phyloP scores from a whole-genome alignment of 805 yeast species.

The Yamadazyma akitaensis region DNA sequence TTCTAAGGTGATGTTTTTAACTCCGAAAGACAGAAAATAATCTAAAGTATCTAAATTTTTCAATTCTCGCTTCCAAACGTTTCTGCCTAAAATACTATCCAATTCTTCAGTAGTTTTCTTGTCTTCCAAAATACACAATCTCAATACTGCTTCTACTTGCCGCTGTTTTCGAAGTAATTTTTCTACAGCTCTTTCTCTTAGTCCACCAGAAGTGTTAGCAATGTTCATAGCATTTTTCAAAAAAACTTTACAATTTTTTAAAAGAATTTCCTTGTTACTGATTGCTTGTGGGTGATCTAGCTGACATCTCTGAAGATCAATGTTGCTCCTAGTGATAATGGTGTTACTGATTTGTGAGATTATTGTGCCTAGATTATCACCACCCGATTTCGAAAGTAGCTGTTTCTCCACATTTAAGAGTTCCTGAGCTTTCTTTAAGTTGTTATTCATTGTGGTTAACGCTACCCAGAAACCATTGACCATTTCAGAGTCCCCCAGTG shows the following conservation, averaged over 20 bases:
- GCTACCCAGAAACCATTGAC: constrained; percentile 36
- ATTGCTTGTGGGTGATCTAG: constrained; percentile 28
- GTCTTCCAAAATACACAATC: constrained; percentile 46
- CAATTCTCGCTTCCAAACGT: constrained; percentile 29
- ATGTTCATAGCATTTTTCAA: constrained; percentile 45
- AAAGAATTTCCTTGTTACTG: constrained; percentile 27
- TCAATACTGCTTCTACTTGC: constrained; percentile 42
- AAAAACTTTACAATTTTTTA: constrained; percentile 39
- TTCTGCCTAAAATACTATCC: constrained; percentile 29
- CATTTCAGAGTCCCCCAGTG: constrained; percentile 6
- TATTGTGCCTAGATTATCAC: constrained; percentile 28
- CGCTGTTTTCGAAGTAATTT: constrained; percentile 40
- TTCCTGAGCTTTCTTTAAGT: constrained; percentile 40
- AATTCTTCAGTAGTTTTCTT: constrained; percentile 28
- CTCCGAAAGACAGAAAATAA: constrained; percentile 16
- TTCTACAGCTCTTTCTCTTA: constrained; percentile 46
- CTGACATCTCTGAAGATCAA: constrained; percentile 48
- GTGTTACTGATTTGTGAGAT: constrained; percentile 40
- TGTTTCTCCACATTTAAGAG: constrained; percentile 19
- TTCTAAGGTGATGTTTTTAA: background rate
- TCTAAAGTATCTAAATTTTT: constrained; percentile 23
- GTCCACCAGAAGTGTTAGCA: constrained; percentile 48
- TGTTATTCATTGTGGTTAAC: constrained; percentile 33
- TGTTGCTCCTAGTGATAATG: constrained; percentile 50
- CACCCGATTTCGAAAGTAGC: constrained; percentile 15